Evolutionary conservation across 345 rosid genomes (phyloP).

Genomic region (Lagerstroemia speciosa): DNA sequence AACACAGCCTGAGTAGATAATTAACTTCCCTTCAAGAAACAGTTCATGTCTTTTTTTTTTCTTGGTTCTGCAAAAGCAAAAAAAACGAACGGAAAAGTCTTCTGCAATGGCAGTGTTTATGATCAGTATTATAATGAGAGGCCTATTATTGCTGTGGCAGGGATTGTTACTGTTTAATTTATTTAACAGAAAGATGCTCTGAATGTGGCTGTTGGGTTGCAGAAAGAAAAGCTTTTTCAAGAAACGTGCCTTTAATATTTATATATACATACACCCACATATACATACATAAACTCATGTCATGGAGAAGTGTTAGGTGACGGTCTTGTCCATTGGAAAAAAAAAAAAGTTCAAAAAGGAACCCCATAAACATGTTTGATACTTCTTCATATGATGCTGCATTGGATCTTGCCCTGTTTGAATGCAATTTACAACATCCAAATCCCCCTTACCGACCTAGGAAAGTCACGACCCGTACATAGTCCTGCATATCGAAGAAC

Average conservation of each 20-base stretch:
- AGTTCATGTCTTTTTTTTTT: too few species aligned
- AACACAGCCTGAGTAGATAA: too few species aligned
- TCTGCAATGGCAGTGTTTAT: too few species aligned
- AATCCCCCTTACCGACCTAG: too few species aligned
- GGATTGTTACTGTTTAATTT: constrained; percentile 16
- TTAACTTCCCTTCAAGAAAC: background rate
- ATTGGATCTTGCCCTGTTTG: too few species aligned
- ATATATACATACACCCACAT: background rate
- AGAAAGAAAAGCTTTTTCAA: constrained; percentile 14
- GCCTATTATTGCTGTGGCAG: background rate
- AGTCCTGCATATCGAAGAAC: too few species aligned
- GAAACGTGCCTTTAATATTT: background rate
- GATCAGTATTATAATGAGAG: background rate
- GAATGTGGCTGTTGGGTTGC: constrained; percentile 25
- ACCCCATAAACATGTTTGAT: constrained; percentile 24
- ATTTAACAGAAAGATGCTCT: constrained; percentile 28
- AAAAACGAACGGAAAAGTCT: too few species aligned
- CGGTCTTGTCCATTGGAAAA: constrained; percentile 22
- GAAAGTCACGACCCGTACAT: too few species aligned
- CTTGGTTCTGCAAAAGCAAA: too few species aligned
- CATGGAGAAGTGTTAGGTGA: constrained; percentile 22
- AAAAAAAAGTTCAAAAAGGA: constrained; percentile 10
- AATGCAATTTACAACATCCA: too few species aligned
- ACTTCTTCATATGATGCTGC: background rate
- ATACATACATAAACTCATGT: background rate